Base-by-base conservation (phyloP, 2,329 filamentous ascomycete genomes). In the Penicillium sp. region DNA sequence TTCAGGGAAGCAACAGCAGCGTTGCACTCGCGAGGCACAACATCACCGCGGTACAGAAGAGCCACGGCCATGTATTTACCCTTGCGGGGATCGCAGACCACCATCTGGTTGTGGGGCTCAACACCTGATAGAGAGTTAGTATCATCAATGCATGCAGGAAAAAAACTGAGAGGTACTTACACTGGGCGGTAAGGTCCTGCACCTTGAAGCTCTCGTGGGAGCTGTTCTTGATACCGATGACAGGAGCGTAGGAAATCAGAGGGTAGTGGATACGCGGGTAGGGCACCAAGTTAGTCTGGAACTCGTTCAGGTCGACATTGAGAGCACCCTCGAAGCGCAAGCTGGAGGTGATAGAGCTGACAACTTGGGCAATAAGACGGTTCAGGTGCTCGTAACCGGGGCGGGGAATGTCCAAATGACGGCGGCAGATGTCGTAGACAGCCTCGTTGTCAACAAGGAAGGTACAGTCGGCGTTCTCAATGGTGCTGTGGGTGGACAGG, bases 161-260 rank as follows among this genome's bases (percentile, higher is more conserved):
- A 13, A 26, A 19, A 19, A 3, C 23, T 26, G 9, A 10, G 14
- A 11, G n/a, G 4, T 16, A 69, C 71, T 25, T 77, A 86, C 85
- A 86, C 72, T 88, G 85, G 69, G 86, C 82, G 62, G 86, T 88
- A 64, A 88, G 76, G 62, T 95, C 91, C 61, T 86, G 84, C 54
- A 92, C 88, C 82, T 91, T 92, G 86, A 93, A 93, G 81, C 89
- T 91, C 81, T 95, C 91, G 72, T 95, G 91, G 48, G 87, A 85
- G 76, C 89, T 91, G 84, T 90, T 91, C 80, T 84, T 82, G 58
- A 86, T 85, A 29, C 82, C 85, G 58, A 88, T 80, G 54, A 88
- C 85, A 2, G 86, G 86, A 1, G 85, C 84, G 66, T 87, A 88
- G 65, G 81, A 83, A 74, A 88, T 86, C 62, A 88, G 74, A 43